phyloP scores from a whole-genome alignment of 352 stramenopile genomes.

The Peronospora farinosa region DNA sequence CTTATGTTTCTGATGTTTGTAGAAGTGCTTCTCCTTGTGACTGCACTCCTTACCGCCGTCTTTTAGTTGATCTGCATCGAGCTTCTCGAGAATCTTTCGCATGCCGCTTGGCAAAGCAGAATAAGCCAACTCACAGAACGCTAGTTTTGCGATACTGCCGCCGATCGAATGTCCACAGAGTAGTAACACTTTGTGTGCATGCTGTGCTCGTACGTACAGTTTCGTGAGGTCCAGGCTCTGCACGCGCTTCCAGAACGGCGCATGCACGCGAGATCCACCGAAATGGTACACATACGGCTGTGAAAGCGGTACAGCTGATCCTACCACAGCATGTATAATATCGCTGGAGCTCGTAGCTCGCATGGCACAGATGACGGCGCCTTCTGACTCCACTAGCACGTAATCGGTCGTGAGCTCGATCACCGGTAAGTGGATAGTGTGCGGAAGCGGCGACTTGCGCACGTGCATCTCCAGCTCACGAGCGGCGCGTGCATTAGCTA shows the following conservation, averaged over 20 bases:
- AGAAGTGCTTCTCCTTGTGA: conserved; percentile 19
- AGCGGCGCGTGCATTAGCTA: conserved; percentile 17
- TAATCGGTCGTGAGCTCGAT: conserved; percentile 43
- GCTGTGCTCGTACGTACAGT: conserved; percentile 34
- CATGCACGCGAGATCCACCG: conserved; percentile 57
- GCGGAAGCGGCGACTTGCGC: conserved; percentile 54
- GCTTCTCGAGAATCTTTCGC: conserved; percentile 39
- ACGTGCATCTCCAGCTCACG: conserved; percentile 48
- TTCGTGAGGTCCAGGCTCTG: conserved; percentile 44
- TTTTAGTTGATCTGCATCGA: conserved; percentile 40
- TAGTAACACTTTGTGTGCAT: conserved; percentile 50
- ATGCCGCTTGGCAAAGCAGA: conserved; percentile 38
- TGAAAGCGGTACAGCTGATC: conserved; percentile 53
- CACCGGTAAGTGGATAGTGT: conserved; percentile 47
- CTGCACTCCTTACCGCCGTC: conserved; percentile 22
- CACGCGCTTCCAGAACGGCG: conserved; percentile 68
- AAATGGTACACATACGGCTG: conserved; percentile 69
- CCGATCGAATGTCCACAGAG: conserved; percentile 73
- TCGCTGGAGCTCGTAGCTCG: conserved; percentile 49
- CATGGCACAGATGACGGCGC: conserved; percentile 59
- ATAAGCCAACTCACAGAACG: conserved; percentile 61
- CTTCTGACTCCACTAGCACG: conserved; percentile 55
- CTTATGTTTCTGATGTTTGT: conserved; percentile 23
- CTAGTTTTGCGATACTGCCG: conserved; percentile 71
- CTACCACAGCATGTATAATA: conserved; percentile 58